Evolutionary conservation across 2,329 filamentous ascomycete genomes (phyloP).

Genomic region (Colletotrichum godetiae): DNA sequence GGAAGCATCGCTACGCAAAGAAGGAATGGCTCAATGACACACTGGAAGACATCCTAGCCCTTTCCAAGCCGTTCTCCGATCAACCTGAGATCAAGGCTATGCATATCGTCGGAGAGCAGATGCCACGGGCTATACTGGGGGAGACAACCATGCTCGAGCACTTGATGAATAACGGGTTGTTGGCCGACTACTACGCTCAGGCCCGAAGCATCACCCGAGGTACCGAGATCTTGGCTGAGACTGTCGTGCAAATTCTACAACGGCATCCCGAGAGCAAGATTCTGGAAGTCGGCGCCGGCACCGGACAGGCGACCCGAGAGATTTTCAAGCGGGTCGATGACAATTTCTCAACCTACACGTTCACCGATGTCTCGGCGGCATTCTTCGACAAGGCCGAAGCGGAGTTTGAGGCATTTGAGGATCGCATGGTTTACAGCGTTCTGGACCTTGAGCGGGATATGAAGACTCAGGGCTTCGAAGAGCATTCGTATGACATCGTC

Average conservation of each 20-base stretch:
- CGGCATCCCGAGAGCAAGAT: slow-evolving; percentile 45
- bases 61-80: background rate
- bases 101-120: slow-evolving; percentile 5
- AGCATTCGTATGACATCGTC: slow-evolving; percentile 39
- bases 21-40: slow-evolving; percentile 18
- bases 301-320: slow-evolving; percentile 44
- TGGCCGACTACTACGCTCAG: slow-evolving; percentile 47
- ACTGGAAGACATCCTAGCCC: background rate
- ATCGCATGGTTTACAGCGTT: background rate
- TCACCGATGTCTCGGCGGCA: slow-evolving; percentile 39
- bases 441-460: background rate
- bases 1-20: slow-evolving; percentile 37
- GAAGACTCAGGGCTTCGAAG: background rate
- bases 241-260: slow-evolving; percentile 47
- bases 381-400: slow-evolving; percentile 41
- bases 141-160: slow-evolving; percentile 50
- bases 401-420: slow-evolving; percentile 35
- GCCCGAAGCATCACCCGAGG: slow-evolving; percentile 26
- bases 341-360: slow-evolving; percentile 34
- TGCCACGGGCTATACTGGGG: slow-evolving; percentile 47
- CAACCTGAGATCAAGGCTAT: slow-evolving; percentile 8
- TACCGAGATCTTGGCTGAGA: background rate
- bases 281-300: slow-evolving; percentile 50
- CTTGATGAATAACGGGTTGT: slow-evolving; percentile 46
- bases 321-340: slow-evolving; percentile 16